These are phyloP conservation scores for Lenzites betulinus DNA, from an alignment of 768 basidiomycete genomes.

Conservation along the genomic window DNA sequence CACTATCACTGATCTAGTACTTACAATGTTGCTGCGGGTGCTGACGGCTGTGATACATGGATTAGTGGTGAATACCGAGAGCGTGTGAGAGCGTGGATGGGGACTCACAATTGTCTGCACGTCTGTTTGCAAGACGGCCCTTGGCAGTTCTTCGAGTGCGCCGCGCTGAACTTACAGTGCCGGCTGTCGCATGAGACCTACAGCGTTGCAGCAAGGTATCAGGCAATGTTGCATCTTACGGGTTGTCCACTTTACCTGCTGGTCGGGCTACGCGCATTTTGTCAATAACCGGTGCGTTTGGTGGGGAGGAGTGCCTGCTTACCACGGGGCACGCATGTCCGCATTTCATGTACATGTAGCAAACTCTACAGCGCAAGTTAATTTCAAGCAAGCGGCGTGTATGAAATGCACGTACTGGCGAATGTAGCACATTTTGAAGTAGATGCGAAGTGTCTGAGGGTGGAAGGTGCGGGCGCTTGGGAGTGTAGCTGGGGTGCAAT, in stretches of 20 bases:
- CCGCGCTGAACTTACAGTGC: slow-evolving; percentile 28
- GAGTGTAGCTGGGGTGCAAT: background rate
- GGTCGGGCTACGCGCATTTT: slow-evolving; percentile 24
- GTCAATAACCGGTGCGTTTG: background rate
- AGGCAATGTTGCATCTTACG: background rate
- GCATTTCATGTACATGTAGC: slow-evolving; percentile 29
- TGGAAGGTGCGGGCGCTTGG: background rate
- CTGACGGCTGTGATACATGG: slow-evolving; percentile 20
- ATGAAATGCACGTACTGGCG: slow-evolving; percentile 24
- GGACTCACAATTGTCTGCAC: slow-evolving; percentile 30
- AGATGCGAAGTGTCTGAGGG: background rate
- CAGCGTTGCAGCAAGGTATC: background rate
- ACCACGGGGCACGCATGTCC: slow-evolving; percentile 29
- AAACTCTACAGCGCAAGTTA: slow-evolving; percentile 19
- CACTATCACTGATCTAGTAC: background rate
- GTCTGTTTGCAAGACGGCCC: slow-evolving; percentile 28
- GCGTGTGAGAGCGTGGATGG: background rate
- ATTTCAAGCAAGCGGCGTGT: background rate
- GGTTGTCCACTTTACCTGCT: slow-evolving; percentile 11
- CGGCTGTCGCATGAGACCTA: slow-evolving; percentile 28
- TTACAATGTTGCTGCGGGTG: slow-evolving; percentile 32
- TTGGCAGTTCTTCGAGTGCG: slow-evolving; percentile 24
- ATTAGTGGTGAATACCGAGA: background rate
- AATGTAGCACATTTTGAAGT: slow-evolving; percentile 26
- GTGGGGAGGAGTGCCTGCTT: background rate